Evolutionary conservation across 306 rosid genomes (phyloP).

Genomic region (Trichosanthes cucumerina): DNA sequence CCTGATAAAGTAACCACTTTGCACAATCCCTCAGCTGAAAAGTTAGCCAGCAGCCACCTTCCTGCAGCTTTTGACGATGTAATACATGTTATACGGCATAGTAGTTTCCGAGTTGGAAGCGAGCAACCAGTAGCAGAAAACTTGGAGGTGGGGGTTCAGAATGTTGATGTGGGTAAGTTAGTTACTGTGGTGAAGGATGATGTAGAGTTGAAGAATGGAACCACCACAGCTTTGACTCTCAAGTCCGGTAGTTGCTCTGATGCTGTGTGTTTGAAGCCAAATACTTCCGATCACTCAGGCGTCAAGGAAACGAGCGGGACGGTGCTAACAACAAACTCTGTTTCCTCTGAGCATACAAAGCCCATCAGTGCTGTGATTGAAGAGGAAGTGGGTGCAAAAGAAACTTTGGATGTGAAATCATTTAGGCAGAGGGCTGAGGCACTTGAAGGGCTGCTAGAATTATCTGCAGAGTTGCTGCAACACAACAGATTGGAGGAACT

Average conservation of each 20-base stretch:
- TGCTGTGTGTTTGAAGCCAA: conserved; percentile 34
- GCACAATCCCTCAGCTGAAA: conserved; percentile 42
- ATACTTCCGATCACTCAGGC: conserved; percentile 30
- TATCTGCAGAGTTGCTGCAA: conserved; percentile 91
- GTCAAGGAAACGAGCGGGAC: conserved; percentile 25
- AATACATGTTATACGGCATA: conserved; percentile 92
- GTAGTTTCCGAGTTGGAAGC: conserved; percentile 88
- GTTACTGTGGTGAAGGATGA: conserved; percentile 72
- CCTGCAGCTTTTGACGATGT: conserved; percentile 86
- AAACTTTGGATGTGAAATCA: conserved; percentile 74
- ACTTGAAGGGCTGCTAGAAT: conserved; percentile 88
- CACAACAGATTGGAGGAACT: conserved; percentile 83
- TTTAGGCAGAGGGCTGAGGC: conserved; percentile 96
- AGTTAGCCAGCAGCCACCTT: conserved; percentile 46
- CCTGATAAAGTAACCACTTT: conserved; percentile 23
- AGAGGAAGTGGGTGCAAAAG: conserved; percentile 56
- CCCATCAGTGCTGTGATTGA: conserved; percentile 28
- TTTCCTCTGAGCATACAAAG: conserved; percentile 38
- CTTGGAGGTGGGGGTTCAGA: conserved; percentile 79
- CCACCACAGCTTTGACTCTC: conserved; percentile 20
- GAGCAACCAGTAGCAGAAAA: conserved; percentile 77
- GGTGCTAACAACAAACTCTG: conserved; percentile 31
- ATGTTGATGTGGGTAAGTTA: conserved; percentile 69
- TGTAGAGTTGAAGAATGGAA: conserved; percentile 41
- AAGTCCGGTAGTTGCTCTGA: conserved; percentile 50